Conservation (phyloP, 208 protist genomes). For the Wallacemonas sp. region DNA sequence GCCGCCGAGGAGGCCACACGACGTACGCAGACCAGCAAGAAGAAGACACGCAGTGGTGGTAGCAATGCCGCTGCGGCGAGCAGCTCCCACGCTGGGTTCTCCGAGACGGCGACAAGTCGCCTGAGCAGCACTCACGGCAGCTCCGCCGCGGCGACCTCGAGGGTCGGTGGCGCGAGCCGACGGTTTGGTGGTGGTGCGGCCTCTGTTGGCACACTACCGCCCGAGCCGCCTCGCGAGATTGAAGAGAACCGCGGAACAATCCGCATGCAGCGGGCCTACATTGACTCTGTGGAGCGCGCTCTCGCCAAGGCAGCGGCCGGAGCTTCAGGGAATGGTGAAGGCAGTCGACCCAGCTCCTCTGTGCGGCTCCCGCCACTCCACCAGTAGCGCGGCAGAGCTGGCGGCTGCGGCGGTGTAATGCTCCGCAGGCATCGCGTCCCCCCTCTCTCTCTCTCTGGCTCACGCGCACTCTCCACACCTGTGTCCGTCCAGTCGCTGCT, state of each 20-base stretch:
- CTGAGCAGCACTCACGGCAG: not conserved
- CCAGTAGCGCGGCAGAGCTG: not conserved
- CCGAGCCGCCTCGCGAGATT: conserved; percentile 53
- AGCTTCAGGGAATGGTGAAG: no score
- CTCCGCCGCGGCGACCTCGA: not conserved
- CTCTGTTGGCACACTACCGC: conserved; percentile 12
- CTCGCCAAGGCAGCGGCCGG: conserved; percentile 19
- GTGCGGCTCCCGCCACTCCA: not conserved
- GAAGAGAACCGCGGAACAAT: conserved; percentile 85
- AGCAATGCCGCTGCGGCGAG: not conserved
- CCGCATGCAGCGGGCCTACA: conserved; percentile 62
- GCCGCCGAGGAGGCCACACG: conserved; percentile 51
- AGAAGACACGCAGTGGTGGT: not conserved
- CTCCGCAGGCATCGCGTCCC: no score
- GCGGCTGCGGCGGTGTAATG: no score
- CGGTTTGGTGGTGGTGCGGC: not conserved
- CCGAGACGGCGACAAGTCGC: not conserved
- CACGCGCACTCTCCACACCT: no score
- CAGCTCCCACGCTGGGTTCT: not conserved
- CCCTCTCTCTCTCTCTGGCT: no score
- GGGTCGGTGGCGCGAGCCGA: not conserved
- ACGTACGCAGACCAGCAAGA: conserved; percentile 1
- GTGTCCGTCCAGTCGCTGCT: no score
- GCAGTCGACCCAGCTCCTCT: not conserved
- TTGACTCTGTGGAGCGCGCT: conserved; percentile 72